Conservation (phyloP, 176 grass and related monocot genomes). For the Themeda triandra region DNA sequence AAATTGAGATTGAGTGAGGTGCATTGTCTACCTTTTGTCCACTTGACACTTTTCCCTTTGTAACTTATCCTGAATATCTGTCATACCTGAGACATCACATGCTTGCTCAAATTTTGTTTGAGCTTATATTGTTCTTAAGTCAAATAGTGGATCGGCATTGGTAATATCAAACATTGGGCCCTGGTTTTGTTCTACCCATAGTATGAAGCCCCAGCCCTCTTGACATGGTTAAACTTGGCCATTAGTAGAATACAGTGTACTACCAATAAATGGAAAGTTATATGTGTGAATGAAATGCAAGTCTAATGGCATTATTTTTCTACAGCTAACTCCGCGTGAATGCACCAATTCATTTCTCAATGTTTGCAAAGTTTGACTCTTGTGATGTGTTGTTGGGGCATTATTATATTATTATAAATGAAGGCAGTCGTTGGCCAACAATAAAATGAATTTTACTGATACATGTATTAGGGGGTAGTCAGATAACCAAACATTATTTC, state of each 20-base stretch:
- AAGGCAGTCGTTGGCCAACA: background rate
- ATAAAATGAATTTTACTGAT: background rate
- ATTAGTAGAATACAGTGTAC: background rate
- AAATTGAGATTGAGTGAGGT: slow-evolving; percentile 92
- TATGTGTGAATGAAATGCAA: background rate
- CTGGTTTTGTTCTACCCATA: background rate
- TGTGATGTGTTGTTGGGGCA: background rate
- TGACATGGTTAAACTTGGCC: background rate
- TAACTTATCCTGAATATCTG: slow-evolving; percentile 20
- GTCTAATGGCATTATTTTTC: background rate
- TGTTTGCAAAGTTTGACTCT: background rate
- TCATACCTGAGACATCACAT: slow-evolving; percentile 1
- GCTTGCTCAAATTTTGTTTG: background rate
- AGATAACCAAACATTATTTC: background rate
- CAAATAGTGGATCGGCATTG: background rate
- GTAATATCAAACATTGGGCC: background rate
- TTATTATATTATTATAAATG: background rate
- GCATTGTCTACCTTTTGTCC: slow-evolving; percentile 6
- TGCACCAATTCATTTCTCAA: background rate
- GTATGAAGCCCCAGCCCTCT: background rate
- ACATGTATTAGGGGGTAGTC: background rate
- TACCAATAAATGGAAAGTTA: background rate
- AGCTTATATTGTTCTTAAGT: background rate
- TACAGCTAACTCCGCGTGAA: background rate
- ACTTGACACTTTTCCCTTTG: slow-evolving; percentile 17